These are phyloP conservation scores for Serpula lacrymans DNA, from an alignment of 768 basidiomycete species.

Conservation along the genomic window DNA sequence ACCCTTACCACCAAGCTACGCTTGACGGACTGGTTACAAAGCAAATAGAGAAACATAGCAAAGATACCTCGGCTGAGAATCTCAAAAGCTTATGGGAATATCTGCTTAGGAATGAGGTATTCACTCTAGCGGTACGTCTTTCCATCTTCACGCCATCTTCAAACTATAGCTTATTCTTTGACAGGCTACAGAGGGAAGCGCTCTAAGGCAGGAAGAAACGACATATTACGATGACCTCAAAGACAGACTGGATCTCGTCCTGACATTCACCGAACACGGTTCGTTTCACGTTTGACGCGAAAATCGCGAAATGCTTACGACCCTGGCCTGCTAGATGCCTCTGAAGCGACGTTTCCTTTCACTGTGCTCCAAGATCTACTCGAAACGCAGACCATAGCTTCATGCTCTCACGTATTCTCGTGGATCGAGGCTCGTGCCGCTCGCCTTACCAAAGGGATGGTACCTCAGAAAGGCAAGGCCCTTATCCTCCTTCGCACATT, in stretches of 20 bases:
- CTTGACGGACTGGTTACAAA: slow-evolving; percentile 50
- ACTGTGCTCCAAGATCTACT: slow-evolving; percentile 75
- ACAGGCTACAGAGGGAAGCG: slow-evolving; percentile 66
- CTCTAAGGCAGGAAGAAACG: slow-evolving; percentile 47
- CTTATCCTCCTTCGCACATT: slow-evolving; percentile 79
- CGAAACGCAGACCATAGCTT: slow-evolving; percentile 80
- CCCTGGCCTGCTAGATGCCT: slow-evolving; percentile 53
- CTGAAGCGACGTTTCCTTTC: slow-evolving; percentile 72
- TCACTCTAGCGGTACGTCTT: slow-evolving; percentile 62
- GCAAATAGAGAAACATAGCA: slow-evolving; percentile 40
- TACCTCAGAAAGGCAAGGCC: slow-evolving; percentile 86
- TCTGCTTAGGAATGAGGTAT: slow-evolving; percentile 66
- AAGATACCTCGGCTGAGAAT: slow-evolving; percentile 51
- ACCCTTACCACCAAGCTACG: slow-evolving; percentile 42
- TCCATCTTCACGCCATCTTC: not conserved
- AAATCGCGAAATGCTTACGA: slow-evolving; percentile 2
- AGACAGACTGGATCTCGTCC: slow-evolving; percentile 65
- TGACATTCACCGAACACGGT: slow-evolving; percentile 80
- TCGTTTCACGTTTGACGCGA: slow-evolving; percentile 18
- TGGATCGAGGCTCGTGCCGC: slow-evolving; percentile 78
- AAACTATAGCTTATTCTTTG: not conserved
- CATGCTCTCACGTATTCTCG: slow-evolving; percentile 83
- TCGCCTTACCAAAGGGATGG: slow-evolving; percentile 72
- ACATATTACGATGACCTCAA: slow-evolving; percentile 61
- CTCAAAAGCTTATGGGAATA: slow-evolving; percentile 75